Conservation (phyloP, 257 asterid genomes). For the Fraxinus excelsior region DNA sequence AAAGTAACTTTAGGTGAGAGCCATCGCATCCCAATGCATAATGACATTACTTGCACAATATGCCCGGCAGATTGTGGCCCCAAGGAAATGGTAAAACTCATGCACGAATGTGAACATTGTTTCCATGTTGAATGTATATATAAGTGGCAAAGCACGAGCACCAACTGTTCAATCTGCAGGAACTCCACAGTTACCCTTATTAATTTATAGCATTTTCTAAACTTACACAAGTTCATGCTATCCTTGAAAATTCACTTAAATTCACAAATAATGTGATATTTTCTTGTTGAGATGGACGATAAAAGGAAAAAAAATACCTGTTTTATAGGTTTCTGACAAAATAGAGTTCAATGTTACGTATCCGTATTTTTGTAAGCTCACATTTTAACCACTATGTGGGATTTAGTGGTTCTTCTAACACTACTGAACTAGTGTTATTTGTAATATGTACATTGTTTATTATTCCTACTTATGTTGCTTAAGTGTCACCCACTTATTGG, state of each 20-base stretch:
- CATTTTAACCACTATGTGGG: no score
- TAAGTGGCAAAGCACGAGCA: slow-evolving; percentile 65
- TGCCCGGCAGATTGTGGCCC: slow-evolving; percentile 68
- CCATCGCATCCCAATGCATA: slow-evolving; percentile 61
- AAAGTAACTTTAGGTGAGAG: slow-evolving; percentile 71
- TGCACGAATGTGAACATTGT: slow-evolving; percentile 79
- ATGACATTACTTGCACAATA: slow-evolving; percentile 66
- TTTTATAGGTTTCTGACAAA: not conserved
- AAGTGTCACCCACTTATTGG: no score
- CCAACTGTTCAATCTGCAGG: slow-evolving; percentile 74
- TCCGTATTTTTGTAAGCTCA: not conserved
- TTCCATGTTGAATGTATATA: slow-evolving; percentile 82
- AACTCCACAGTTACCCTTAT: slow-evolving; percentile 38
- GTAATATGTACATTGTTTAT: no score
- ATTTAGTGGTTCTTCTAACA: no score
- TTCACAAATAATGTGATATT: no score
- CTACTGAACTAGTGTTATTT: no score
- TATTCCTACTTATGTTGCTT: no score
- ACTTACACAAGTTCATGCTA: no score
- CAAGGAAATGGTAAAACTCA: slow-evolving; percentile 57
- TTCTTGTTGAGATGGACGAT: no score
- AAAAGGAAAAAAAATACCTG: no score
- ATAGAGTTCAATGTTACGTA: not conserved
- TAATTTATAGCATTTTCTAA: not conserved
- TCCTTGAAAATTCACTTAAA: no score